Percentiles rank a stretch among this genome's conserved stretches.
Conservation (phyloP, 768 basidiomycete genomes). For the Boletus vermiculosoides region DNA sequence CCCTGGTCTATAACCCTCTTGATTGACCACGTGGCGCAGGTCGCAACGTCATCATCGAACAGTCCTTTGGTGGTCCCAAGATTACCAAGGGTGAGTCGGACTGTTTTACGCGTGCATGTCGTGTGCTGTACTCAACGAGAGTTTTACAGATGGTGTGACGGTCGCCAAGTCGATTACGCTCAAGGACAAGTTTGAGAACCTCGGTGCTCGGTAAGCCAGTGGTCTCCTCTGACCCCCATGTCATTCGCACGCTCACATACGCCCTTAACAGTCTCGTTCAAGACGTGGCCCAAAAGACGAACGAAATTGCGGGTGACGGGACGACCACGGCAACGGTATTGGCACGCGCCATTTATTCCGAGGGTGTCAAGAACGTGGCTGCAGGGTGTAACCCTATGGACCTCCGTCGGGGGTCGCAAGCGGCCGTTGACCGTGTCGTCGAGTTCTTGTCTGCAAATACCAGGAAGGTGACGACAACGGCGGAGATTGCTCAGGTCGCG, state of each 20-base stretch:
- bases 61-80: conserved; percentile 85
- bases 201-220: conserved; percentile 87
- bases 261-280: conserved; percentile 70
- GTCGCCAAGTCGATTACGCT: conserved; percentile 93
- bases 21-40: conserved; percentile 44
- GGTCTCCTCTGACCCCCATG: not conserved
- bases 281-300: conserved; percentile 95
- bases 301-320: conserved; percentile 96
- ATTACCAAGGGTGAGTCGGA: conserved; percentile 83
- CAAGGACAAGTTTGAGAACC: conserved; percentile 98
- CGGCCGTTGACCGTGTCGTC: conserved; percentile 94
- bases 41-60: conserved; percentile 98
- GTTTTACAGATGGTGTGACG: conserved; percentile 84
- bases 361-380: conserved; percentile 99
- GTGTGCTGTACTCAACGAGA: conserved; percentile 2
- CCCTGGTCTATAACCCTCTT: not conserved
- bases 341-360: conserved; percentile 95
- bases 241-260: conserved; percentile 10
- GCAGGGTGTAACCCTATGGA: conserved; percentile 99
- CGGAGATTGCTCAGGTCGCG: conserved; percentile 98
- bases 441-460: conserved; percentile 86
- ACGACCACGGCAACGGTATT: conserved; percentile 98
- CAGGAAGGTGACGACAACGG: conserved; percentile 93
- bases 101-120: not conserved
- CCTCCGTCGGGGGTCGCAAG: conserved; percentile 95